Evolutionary conservation across 495 filamentous ascomycete genomes (phyloP), one percentile per base, ranked within the genome.

Genomic region (Penicillium simplicissimum): DNA sequence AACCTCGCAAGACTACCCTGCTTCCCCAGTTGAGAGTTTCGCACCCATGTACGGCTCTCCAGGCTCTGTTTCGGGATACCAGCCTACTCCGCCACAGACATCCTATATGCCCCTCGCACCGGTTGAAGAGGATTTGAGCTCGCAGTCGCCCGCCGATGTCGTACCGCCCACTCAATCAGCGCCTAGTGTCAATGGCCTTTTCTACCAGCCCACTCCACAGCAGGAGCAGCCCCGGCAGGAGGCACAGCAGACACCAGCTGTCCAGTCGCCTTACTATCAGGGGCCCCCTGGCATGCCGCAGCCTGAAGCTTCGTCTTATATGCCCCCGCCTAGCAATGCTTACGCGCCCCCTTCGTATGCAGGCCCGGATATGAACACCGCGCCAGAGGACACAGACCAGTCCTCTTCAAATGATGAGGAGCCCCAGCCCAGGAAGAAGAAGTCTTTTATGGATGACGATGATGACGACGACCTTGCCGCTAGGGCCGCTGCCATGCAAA

Each of bases 381-480:
- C 61, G 3, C 47, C 73, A n/a, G 74, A 83, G n/a, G 58, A 58
- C 19, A 58, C 65, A 10, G 72, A 74, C 8, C 71, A 75, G 11
- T 53, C 76, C 9, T 71, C 79, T 8, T 72, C 79, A 8, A 71
- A 71, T 2, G 80, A 82, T 28, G 80, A 81, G 19, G 82, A 86
- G 54, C 81, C 81, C 13, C 82, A 86, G 55, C 81, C 82, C 1
- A 11, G 31, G 28, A 95, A 88, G 75, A 90, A 90, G 75, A 92
- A 89, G 69, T 84, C 82, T n/a, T 87, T 90, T 60, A 87, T 94
- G 82, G 88, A 90, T 65, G 87, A 91, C 72, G 88, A 94, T 23
- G 76, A 76, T 37, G 78, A 78, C 0, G 79, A 82, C 48, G 82
- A 85, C 51, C 65, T 87, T 37, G 73, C 69, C 42, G 66, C 74